phyloP scores from a whole-genome alignment of 2,329 filamentous ascomycete genomes.

The Aspergillus nomiae region DNA sequence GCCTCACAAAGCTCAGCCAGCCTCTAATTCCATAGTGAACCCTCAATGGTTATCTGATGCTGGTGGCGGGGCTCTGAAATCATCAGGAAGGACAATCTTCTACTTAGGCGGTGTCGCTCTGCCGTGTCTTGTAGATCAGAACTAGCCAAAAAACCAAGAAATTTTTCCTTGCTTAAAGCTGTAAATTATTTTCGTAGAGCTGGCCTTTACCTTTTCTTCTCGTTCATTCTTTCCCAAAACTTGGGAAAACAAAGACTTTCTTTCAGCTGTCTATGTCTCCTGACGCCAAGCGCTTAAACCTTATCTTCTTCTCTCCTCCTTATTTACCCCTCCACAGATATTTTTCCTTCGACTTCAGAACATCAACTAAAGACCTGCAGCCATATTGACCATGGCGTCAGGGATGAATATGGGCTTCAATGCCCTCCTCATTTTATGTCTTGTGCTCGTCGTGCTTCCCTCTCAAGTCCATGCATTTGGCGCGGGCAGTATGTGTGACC shows the following conservation, averaged over 20 bases:
- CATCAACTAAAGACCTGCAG: neutral
- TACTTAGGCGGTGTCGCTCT: neutral
- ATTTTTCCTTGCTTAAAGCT: neutral
- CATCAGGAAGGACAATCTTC: neutral
- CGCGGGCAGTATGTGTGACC: slow-evolving; percentile 42
- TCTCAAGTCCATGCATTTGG: slow-evolving; percentile 46
- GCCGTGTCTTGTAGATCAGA: neutral
- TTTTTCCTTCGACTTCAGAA: slow-evolving; percentile 16
- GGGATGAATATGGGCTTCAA: slow-evolving; percentile 28
- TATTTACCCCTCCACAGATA: neutral
- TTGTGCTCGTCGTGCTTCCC: slow-evolving; percentile 41
- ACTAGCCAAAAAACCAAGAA: neutral
- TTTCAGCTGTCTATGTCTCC: neutral
- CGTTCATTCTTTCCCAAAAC: neutral
- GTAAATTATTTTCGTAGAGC: neutral
- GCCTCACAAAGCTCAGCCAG: neutral
- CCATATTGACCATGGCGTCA: slow-evolving; percentile 19
- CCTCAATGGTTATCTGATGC: neutral
- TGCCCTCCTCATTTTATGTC: slow-evolving; percentile 36
- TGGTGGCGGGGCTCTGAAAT: neutral
- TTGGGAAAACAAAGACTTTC: neutral
- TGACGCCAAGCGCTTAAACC: neutral
- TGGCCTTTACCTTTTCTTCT: neutral
- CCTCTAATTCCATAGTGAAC: neutral
- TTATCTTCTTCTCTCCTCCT: neutral